Evolutionary conservation across 2,329 filamentous ascomycete species (phyloP).

Genomic region (Fusarium illudens): DNA sequence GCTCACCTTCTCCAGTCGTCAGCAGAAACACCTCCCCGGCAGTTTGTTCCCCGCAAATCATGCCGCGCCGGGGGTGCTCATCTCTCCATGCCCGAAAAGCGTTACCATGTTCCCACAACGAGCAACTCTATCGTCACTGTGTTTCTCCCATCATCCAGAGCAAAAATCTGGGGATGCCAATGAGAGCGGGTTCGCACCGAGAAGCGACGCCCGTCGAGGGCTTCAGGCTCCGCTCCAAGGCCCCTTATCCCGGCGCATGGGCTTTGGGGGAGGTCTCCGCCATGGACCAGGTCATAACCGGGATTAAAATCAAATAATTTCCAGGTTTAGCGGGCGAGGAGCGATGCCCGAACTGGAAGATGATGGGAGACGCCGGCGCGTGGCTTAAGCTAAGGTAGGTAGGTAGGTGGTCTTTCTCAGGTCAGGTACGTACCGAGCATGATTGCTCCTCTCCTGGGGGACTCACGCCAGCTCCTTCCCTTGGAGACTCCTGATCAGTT

Average conservation of each 20-base stretch:
- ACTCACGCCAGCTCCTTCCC: neutral
- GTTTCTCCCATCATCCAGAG: constrained; percentile 2
- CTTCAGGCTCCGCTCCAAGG: constrained; percentile 28
- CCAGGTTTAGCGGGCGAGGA: constrained; percentile 2
- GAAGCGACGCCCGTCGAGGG: constrained; percentile 35
- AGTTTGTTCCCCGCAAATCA: constrained; percentile 1
- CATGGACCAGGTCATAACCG: constrained; percentile 15
- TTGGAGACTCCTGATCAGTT: constrained; percentile 7
- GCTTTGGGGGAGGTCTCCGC: constrained; percentile 24
- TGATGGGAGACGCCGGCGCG: neutral
- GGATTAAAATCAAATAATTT: constrained; percentile 27
- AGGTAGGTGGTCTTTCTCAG: neutral
- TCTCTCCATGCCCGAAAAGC: neutral
- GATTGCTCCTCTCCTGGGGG: neutral
- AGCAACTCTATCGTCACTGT: constrained; percentile 13
- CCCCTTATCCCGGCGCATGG: constrained; percentile 22
- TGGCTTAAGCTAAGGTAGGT: neutral
- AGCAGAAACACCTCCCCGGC: neutral
- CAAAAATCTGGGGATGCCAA: constrained; percentile 43
- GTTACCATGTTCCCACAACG: neutral
- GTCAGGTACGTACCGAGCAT: constrained; percentile 2
- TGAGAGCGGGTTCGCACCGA: constrained; percentile 36
- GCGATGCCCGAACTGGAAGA: constrained; percentile 1
- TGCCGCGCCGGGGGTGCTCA: neutral
- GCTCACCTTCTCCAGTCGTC: neutral